These are phyloP conservation scores for Pholiota microspora DNA, from an alignment of 768 basidiomycete genomes.

Conservation along the genomic window DNA sequence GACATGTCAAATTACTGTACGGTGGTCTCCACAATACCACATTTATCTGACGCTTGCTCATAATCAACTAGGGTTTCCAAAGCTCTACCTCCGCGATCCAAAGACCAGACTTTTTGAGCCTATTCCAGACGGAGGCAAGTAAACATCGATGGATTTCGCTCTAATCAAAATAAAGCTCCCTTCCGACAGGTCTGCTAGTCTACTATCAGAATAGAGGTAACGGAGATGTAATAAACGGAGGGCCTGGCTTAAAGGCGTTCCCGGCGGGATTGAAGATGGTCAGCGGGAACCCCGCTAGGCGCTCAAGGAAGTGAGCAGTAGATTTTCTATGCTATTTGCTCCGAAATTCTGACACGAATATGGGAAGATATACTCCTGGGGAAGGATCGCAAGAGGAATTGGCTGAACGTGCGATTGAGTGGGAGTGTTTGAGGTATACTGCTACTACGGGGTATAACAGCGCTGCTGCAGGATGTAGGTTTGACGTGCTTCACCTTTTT, in stretches of 20 bases:
- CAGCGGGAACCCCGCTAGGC: conserved; percentile 35
- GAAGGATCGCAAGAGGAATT: conserved; percentile 39
- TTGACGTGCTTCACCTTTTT: not conserved
- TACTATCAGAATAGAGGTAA: conserved; percentile 43
- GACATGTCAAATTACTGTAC: conserved; percentile 41
- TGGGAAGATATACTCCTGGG: conserved; percentile 24
- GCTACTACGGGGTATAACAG: conserved; percentile 27
- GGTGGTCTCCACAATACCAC: not conserved
- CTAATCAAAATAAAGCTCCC: not conserved
- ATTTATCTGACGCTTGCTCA: no score
- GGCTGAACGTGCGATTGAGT: conserved; percentile 36
- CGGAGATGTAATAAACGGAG: conserved; percentile 35
- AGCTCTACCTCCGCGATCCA: conserved; percentile 41
- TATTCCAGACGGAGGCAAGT: conserved; percentile 36
- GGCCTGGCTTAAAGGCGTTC: conserved; percentile 39
- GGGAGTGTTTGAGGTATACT: conserved; percentile 39
- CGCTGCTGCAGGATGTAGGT: conserved; percentile 14
- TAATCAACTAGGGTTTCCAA: conserved; percentile 35
- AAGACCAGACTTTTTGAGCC: conserved; percentile 33
- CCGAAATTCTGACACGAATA: not conserved
- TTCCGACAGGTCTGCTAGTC: conserved; percentile 30
- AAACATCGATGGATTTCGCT: not conserved
- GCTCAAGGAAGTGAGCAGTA: conserved; percentile 30
- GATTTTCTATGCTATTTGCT: not conserved
- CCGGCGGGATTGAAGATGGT: conserved; percentile 43